Evolutionary conservation across 108 stramenopile species (phyloP), one percentile per base, ranked within the genome.

Genomic region (Pseudonitzschia multiseries): DNA sequence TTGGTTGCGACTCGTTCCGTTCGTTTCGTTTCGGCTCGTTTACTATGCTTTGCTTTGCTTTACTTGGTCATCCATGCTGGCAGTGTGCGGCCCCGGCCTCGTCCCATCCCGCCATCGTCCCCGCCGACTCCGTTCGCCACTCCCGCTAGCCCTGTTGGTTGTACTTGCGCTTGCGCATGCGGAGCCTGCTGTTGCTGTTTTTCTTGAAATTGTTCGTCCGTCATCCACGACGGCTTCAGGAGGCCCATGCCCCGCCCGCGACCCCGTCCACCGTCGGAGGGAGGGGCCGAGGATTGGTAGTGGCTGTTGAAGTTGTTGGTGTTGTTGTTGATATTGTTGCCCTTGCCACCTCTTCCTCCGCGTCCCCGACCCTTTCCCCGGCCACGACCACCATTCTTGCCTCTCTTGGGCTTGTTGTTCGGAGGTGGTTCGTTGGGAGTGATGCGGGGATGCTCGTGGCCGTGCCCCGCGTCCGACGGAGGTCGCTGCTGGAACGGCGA

Each of bases 51-150:
- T n/a, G n/a, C n/a, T n/a, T n/a, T n/a, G n/a, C n/a, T n/a, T n/a
- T 57, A 56, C 42, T 77, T 61, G 24, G 81, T 82, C 81, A 82
- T 79, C 81, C 81, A 82, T 1, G 77, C 78, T 4, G 81, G 81
- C 42, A 82, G 31, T 6, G 78, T 82, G 43, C 27, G 29, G 13
- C 70, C 78, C 29, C 77, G 65, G 4, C 81, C 81, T 54, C 81
- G 68, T 13, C 79, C 76, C 14, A 57, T 32, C 29, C 68, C 65
- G 36, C 20, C 51, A 42, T 48, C 77, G 54, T 70, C 56, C n/a
- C n/a, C n/a, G 22, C 81, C 81, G 51, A 33, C 75, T 27, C 41
- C 73, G 29, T 42, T 26, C 17, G 8, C 13, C 0, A n/a, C 61
- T 0, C 6, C n/a, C 26, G 4, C 28, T 13, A 33, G 1, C 26